Base-by-base conservation (phyloP, 2,329 filamentous ascomycete genomes). In the Fusarium keratoplasticum region DNA sequence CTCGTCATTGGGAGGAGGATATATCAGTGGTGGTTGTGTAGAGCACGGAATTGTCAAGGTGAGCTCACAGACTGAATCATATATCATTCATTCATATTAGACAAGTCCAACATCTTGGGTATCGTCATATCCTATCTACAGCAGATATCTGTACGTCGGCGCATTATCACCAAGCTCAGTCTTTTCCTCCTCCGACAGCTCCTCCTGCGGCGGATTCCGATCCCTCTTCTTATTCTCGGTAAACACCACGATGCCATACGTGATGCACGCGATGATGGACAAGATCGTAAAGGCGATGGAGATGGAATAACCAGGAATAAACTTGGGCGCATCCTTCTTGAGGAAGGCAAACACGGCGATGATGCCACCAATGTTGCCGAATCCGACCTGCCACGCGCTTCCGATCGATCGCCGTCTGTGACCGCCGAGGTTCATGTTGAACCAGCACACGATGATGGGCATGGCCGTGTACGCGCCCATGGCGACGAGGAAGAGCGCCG, bases 401-500 rank as follows among this genome's bases (percentile, higher is more conserved):
- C 93, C 93, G 18, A 95, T 89, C 10, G 91, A 87, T 50, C 93
- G 87, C 4, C 93, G 88, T 66, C 91, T 91, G 79, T 95, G 93
- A 0, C 93, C 93, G 3, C 90, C 90, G 1, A 95, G 84, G 76
- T 95, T 95, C 90, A 95, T 94, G 76, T 92, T 92, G 82, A 93
- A 95, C 93, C 93, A 95, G 81, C 93, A 95, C 9, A 95, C 89
- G 50, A 95, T 90, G 33, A 98, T 91, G 0, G 96, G 95, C 93
- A 98, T 95, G n/a, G 95, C 94, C 1, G 91, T 91, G 83, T 97
- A 98, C 0, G 90, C 89, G 59, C 94, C 94, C 84, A 91, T 91
- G 2, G 94, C 92, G 59, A 97, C 90, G 35, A 98, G 85, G 85
- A 97, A 97, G 0, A 98, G 87, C 0, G 93, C 94, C 0, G 87